Base-by-base conservation (phyloP, 2,329 filamentous ascomycete species). In the Talaromyces marneffei region DNA sequence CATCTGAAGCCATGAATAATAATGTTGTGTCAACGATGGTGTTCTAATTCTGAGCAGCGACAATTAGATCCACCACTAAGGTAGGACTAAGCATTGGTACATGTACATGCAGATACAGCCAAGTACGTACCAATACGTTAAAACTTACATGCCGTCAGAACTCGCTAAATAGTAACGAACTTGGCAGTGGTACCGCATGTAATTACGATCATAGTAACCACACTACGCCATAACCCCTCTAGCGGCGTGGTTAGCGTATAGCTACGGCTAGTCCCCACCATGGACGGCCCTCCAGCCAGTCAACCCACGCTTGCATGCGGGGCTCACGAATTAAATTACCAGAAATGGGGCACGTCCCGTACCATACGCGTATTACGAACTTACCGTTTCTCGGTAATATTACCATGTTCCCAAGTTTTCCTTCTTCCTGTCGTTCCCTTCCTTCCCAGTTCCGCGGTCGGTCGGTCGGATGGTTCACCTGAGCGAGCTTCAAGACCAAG, bases 1-100 rank as follows among this genome's bases (percentile, higher is more conserved):
- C 25, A n/a, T 23, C 2, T 31, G 29, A 35, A 58, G 42, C n/a
- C 18, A 40, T 59, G 57, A 59, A 59, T 59, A 59, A 59, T 59
- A 53, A 52, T 18, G 57, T 53, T 39, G 57, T 53, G 57, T 59
- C 46, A 59, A 42, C 44, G 42, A 4, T 39, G 42, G 39, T 37
- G 33, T 31, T 20, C 20, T 52, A 18, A 10, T 23, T 12, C 33
- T 39, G 31, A 50, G n/a, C 20, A 23, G 14, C 44, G 20, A 40
- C 23, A 23, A 4, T 35, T 53, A 35, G 50, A 31, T 39, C 33
- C 35, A 39, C 35, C 20, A 12, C 20, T 27, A 35, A 52, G n/a
- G 18, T 50, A 50, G 14, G 23, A 50, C 23, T 29, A 35, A 35
- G 52, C 12, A 37, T 18, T 40, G 33, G 35, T 40, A 54, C 46